phyloP scores from a whole-genome alignment of 2,329 filamentous ascomycete genomes.

The Pseudogymnoascus sp. region DNA sequence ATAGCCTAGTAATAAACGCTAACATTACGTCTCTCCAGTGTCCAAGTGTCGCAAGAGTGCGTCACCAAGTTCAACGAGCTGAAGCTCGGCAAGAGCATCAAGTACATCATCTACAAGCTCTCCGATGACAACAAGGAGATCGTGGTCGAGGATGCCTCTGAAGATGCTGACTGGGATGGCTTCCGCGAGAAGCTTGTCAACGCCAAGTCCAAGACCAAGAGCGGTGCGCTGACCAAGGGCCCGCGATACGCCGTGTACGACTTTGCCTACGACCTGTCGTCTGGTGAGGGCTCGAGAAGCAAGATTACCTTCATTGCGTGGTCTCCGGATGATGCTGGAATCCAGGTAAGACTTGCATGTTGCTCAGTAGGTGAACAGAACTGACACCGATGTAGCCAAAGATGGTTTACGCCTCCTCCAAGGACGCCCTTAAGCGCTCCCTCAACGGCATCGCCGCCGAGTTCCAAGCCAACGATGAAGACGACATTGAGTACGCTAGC shows the following conservation, averaged over 20 bases:
- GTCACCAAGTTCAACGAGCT: constrained; percentile 67
- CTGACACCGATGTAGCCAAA: constrained; percentile 52
- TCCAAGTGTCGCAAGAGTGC: constrained; percentile 65
- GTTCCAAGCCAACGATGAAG: constrained; percentile 75
- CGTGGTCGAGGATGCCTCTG: constrained; percentile 66
- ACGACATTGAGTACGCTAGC: constrained; percentile 72
- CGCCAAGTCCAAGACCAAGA: constrained; percentile 65
- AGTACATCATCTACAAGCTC: constrained; percentile 85
- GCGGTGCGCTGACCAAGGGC: constrained; percentile 54
- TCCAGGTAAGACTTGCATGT: constrained; percentile 54
- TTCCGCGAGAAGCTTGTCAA: constrained; percentile 72
- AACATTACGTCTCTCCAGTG: constrained; percentile 41
- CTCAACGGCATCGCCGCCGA: constrained; percentile 69
- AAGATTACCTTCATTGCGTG: constrained; percentile 74
- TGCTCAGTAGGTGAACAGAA: constrained; percentile 11
- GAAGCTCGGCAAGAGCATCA: constrained; percentile 73
- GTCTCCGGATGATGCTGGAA: constrained; percentile 72
- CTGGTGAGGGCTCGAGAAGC: constrained; percentile 69
- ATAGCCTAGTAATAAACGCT: not conserved
- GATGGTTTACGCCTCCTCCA: constrained; percentile 87
- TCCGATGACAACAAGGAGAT: constrained; percentile 77
- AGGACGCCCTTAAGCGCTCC: constrained; percentile 74
- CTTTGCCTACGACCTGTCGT: constrained; percentile 66
- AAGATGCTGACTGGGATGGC: constrained; percentile 57
- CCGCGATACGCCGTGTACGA: constrained; percentile 82